Evolutionary conservation across 768 basidiomycete species (phyloP), one percentile per base, ranked within the genome.

Genomic region (Phylloporus scabripes): DNA sequence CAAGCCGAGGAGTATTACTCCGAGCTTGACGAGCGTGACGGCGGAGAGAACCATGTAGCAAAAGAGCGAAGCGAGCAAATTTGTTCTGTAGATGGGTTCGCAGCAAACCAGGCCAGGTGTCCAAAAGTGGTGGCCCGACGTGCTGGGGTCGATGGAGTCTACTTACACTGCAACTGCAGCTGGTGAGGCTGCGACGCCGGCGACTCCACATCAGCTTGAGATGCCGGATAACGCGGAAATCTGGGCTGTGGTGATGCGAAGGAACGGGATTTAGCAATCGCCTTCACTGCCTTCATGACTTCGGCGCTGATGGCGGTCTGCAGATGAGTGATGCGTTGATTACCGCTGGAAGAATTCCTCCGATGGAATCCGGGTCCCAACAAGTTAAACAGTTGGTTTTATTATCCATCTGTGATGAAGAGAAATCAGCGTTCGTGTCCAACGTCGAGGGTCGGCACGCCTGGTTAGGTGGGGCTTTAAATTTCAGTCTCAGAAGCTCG

Each of bases 21-120:
- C 34, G 15, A 63, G 36, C 41, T 63, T 63, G 29, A 63, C 47
- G 45, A 61, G 3, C n/a, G 45, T 51, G 37, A 61, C 52, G 12
- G 61, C 4, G 3, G 57, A 46, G 32, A 51, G 32, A 9, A 21
- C n/a, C 41, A 42, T 42, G 8, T 8, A 1, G 34, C 33, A n/a
- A 33, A 5, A n/a, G 15, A 15, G 33, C 11, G 10, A 31, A 31
- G 11, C 29, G 29, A 31, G 29, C 10, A 10, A 31, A n/a, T n/a
- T 11, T 10, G 29, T 31, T 26, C 24, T 8, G 0, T 7, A 26
- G 24, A 26, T 8, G 24, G 24, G 24, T 5, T 26, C 24, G 24
- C 5, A 26, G 24, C 24, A 8, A 26, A 26, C 24, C 24, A 26
- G 8, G 24, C 24, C 24, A 7, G 24, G 24, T 26, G 5, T 26